Evolutionary conservation across 2,329 filamentous ascomycete genomes (phyloP), one percentile per base, ranked within the genome.

Genomic region (Alternaria incomplexa): DNA sequence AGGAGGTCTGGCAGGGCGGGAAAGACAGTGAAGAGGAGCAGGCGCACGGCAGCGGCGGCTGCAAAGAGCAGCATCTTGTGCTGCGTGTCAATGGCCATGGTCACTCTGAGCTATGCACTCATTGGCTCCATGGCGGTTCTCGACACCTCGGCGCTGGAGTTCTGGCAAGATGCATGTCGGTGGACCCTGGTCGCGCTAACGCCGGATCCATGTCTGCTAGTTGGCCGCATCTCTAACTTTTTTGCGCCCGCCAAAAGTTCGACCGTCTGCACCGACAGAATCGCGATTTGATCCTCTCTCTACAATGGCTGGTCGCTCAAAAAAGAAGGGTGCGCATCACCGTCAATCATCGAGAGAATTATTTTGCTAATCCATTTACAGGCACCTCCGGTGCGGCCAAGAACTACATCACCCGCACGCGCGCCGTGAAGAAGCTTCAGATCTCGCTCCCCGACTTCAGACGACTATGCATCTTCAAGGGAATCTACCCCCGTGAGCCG

Each of bases 381-480:
- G 89, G 94, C 79, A 89, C 92, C 80, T 87, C 94, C 79, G 96
- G 96, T 81, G 91, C 93, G 81, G 93, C 94, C 84, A 97, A 96
- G 85, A 99, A 99, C 87, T 99, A 95, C 85, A 93, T 99, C 74
- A 99, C 96, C 61, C 89, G 96, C 81, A 97, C 95, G 45, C 93
- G 97, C 85, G 96, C 96, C 48, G 93, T 99, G 75, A 93, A 94
- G 82, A 99, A 98, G 85, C 90, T 99, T 67, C 96, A 99, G 83
- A 92, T 99, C 82, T 97, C 92, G 77, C 89, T 99, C 60, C 93
- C 94, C 71, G 96, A 99, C 83, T 99, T 99, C 84, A 91, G 96
- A 83, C 91, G 97, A 84, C 87, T 99, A 79, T 99, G 96, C 85
- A 99, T 99, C 81, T 99, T 97, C 91, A 98, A 98, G 86, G 96